A percentile compares a stretch with the other conserved stretches of the same genome.
These are phyloP conservation scores for Crataegus laevigata DNA, from an alignment of 306 rosid species.

Conservation along the genomic window DNA sequence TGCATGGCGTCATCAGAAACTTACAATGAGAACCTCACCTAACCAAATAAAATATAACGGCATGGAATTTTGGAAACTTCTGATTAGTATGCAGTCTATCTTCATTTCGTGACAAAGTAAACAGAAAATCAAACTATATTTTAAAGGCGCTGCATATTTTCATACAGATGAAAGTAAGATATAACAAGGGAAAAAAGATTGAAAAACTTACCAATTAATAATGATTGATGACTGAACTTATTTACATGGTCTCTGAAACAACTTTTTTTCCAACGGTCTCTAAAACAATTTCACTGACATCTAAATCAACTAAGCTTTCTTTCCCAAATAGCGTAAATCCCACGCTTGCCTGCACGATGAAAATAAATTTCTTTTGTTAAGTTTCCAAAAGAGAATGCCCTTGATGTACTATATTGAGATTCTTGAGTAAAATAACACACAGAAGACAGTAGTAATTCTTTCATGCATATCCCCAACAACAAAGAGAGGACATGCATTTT, in stretches of 20 bases:
- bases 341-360: slow-evolving; percentile 80
- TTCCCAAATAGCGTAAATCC: slow-evolving; percentile 75
- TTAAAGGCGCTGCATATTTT: background rate
- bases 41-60: background rate
- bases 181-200: background rate
- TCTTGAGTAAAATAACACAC: background rate
- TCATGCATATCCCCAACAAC: background rate
- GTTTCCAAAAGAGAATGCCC: background rate
- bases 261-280: slow-evolving; percentile 33
- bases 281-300: slow-evolving; percentile 47
- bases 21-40: background rate
- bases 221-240: slow-evolving; percentile 6
- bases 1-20: background rate
- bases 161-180: background rate
- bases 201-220: slow-evolving; percentile 33
- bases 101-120: background rate
- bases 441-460: background rate
- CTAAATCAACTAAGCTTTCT: slow-evolving; percentile 68
- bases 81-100: background rate
- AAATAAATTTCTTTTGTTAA: slow-evolving; percentile 1
- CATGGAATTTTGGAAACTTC: background rate
- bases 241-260: slow-evolving; percentile 33
- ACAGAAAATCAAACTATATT: background rate
- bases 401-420: background rate
- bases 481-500: background rate